phyloP scores from a whole-genome alignment of 306 rosid species.

The Rosa persica region DNA sequence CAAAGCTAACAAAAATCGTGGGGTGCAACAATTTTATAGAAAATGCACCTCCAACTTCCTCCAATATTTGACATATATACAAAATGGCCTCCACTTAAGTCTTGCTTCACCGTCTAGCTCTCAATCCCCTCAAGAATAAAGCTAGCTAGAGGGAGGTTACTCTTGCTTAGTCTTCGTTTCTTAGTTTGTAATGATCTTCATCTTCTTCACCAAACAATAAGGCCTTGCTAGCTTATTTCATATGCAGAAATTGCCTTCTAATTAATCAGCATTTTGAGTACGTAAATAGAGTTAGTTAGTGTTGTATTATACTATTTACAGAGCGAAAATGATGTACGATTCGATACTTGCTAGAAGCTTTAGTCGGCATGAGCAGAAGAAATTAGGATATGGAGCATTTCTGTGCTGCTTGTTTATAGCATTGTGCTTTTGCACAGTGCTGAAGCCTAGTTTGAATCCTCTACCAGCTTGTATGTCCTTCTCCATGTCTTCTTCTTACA shows the following conservation, averaged over 20 bases:
- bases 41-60: constrained; percentile 39
- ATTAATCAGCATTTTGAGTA: not conserved
- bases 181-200: not conserved
- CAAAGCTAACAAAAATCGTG: constrained; percentile 61
- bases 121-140: constrained; percentile 13
- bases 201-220: constrained; percentile 4
- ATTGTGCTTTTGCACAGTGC: constrained; percentile 62
- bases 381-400: constrained; percentile 70
- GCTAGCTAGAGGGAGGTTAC: not conserved
- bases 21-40: constrained; percentile 42
- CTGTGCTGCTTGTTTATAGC: constrained; percentile 49
- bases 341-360: constrained; percentile 77
- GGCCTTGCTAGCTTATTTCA: not conserved
- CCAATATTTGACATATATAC: constrained; percentile 29
- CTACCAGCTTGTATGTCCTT: constrained; percentile 56
- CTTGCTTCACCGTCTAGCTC: constrained; percentile 25
- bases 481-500: constrained; percentile 3
- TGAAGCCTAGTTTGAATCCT: constrained; percentile 66
- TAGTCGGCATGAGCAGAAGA: constrained; percentile 74
- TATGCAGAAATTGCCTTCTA: not conserved
- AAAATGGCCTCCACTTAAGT: constrained; percentile 26
- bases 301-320: not conserved
- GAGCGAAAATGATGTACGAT: constrained; percentile 46
- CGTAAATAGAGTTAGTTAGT: not conserved
- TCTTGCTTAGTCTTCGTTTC: constrained; percentile 8